A percentile compares a stretch with the other conserved stretches of the same genome.
Evolutionary conservation across 176 grass and related monocot genomes (phyloP).

Genomic region (Thalia dealbata): DNA sequence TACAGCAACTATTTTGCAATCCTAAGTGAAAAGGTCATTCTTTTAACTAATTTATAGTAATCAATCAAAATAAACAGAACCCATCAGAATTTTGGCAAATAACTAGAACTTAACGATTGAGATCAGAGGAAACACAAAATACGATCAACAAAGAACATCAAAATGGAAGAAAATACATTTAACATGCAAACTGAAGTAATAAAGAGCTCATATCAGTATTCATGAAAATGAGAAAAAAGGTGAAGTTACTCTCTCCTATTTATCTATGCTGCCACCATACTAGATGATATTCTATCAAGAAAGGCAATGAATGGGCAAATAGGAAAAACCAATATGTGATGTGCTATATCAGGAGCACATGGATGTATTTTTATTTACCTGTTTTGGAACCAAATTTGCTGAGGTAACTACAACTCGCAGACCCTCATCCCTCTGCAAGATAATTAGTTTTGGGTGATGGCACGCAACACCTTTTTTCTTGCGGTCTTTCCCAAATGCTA

Average conservation of each 20-base stretch:
- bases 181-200: background rate
- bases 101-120: no score
- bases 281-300: background rate
- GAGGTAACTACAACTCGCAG: conserved; percentile 70
- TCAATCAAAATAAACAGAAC: no score
- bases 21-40: no score
- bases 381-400: conserved; percentile 69
- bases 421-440: conserved; percentile 63
- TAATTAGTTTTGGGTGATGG: conserved; percentile 75
- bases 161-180: background rate
- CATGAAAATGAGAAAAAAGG: background rate
- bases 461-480: conserved; percentile 86
- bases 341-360: background rate
- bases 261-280: background rate
- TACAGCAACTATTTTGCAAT: no score
- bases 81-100: no score
- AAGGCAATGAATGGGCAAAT: background rate
- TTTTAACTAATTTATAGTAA: no score
- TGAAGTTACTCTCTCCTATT: background rate
- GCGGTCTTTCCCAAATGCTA: conserved; percentile 86
- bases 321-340: background rate
- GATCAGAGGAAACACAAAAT: background rate
- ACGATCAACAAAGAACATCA: background rate
- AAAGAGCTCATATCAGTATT: background rate
- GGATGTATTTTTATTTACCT: conserved; percentile 30